Evolutionary conservation across 169 alveolate genomes (phyloP).

Genomic region (Neospora caninum): DNA sequence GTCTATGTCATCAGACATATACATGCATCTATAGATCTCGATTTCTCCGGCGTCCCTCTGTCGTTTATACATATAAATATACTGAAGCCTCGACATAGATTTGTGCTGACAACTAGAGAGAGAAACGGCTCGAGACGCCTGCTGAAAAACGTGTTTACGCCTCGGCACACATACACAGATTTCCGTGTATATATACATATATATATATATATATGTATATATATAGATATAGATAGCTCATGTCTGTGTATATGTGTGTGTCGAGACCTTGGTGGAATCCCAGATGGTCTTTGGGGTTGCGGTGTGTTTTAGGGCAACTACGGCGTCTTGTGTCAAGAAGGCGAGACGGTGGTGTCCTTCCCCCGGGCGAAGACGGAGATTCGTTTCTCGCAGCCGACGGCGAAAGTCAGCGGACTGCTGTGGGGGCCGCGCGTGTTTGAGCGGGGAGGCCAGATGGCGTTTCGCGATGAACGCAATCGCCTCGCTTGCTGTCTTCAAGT

Average conservation of each 20-base stretch:
- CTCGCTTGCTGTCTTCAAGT: background rate
- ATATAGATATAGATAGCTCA: no score
- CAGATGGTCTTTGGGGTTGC: no score
- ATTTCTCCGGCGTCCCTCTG: no score
- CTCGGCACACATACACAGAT: background rate
- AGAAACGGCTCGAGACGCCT: no score
- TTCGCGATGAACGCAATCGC: background rate
- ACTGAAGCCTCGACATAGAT: background rate
- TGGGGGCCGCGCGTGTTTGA: slow-evolving; percentile 18
- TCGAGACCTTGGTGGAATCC: no score
- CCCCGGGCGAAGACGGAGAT: background rate
- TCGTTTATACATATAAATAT: no score
- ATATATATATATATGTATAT: no score
- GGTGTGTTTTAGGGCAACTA: background rate
- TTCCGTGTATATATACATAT: no score
- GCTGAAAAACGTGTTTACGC: no score
- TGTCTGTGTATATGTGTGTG: no score
- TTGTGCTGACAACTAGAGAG: no score
- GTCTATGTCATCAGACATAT: background rate
- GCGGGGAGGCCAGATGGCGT: background rate
- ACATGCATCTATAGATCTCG: background rate
- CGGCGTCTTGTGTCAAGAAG: slow-evolving; percentile 8
- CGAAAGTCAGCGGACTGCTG: slow-evolving; percentile 2
- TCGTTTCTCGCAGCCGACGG: background rate
- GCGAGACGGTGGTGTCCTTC: background rate